Conservation (phyloP, 1,139 yeast genomes). For the Saccharomycopsis crataegensis region DNA sequence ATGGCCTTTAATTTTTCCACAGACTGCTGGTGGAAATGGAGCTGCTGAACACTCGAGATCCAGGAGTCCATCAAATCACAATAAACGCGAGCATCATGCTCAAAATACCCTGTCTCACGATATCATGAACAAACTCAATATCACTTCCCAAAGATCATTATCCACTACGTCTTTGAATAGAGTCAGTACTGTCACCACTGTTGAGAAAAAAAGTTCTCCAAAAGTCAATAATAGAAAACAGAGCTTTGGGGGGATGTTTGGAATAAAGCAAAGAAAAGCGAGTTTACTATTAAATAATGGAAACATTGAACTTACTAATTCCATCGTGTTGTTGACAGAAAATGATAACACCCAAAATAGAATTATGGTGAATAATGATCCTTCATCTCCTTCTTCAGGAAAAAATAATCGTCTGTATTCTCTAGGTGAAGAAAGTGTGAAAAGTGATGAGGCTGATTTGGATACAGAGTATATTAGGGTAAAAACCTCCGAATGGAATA, state of each 20-base stretch:
- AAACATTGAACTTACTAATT: slow-evolving; percentile 18
- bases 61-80: slow-evolving; percentile 6
- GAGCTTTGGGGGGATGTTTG: slow-evolving; percentile 11
- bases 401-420: background rate
- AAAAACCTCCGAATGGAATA: slow-evolving; percentile 13
- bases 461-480: slow-evolving; percentile 8
- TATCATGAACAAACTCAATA: slow-evolving; percentile 1
- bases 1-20: slow-evolving; percentile 37
- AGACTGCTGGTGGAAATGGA: background rate
- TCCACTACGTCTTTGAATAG: slow-evolving; percentile 17
- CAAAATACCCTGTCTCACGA: background rate
- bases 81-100: no score
- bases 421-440: background rate
- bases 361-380: background rate
- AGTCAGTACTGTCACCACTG: slow-evolving; percentile 15
- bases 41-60: slow-evolving; percentile 7
- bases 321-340: slow-evolving; percentile 13
- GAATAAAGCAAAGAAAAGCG: slow-evolving; percentile 1
- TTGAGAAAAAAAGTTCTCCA: slow-evolving; percentile 8
- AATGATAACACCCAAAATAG: slow-evolving; percentile 1
- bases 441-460: background rate
- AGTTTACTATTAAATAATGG: slow-evolving; percentile 6
- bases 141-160: slow-evolving; percentile 8
- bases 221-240: background rate
- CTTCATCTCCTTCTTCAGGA: background rate